phyloP scores from a whole-genome alignment of 352 stramenopile species.

The Pilasporangium apinafurcum region DNA sequence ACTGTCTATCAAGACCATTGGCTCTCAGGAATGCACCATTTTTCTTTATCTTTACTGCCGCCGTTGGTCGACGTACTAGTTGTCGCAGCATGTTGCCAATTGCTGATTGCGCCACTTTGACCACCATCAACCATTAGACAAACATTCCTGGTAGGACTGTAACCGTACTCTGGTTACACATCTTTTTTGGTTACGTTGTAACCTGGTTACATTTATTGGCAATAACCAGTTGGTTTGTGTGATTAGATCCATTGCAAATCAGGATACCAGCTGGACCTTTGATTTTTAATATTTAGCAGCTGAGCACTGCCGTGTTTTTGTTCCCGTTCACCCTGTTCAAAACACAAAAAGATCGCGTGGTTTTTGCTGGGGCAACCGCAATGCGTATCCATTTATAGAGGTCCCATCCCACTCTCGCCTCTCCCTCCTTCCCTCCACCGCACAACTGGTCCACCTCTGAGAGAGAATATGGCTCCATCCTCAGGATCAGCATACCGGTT shows the following conservation, averaged over 20 bases:
- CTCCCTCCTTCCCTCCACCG: not conserved
- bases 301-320: not conserved
- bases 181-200: too few species aligned
- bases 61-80: not conserved
- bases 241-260: too few species aligned
- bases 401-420: not conserved
- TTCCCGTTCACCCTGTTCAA: too few species aligned
- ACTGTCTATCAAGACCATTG: not conserved
- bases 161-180: too few species aligned
- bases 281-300: not conserved
- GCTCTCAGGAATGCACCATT: not conserved
- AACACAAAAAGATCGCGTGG: not conserved
- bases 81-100: not conserved
- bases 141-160: too few species aligned
- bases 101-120: too few species aligned
- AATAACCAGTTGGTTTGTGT: too few species aligned
- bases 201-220: too few species aligned
- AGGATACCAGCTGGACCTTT: too few species aligned
- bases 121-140: too few species aligned
- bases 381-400: not conserved
- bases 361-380: not conserved
- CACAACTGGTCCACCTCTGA: not conserved
- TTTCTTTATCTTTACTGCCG: not conserved
- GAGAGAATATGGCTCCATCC: constrained; percentile 10
- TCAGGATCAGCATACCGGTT: too few species aligned